Conservation (phyloP, 495 filamentous ascomycete species). For the Neurospora cerealis region DNA sequence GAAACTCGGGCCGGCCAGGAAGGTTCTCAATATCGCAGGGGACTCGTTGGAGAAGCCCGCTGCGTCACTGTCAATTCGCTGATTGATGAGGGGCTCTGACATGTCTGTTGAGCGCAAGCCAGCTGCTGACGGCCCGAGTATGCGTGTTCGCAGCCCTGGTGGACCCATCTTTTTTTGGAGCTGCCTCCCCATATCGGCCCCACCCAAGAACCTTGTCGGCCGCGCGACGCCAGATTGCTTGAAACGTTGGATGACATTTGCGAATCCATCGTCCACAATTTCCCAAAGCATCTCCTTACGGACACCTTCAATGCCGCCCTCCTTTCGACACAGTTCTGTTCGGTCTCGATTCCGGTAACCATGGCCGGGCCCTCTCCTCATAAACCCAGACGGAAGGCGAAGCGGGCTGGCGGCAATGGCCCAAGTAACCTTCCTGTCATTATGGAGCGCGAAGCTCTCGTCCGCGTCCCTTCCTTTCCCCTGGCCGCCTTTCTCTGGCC, state of each 20-base stretch:
- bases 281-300: background rate
- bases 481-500: slow-evolving; percentile 89
- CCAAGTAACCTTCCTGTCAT: slow-evolving; percentile 2
- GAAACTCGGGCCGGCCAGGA: background rate
- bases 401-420: slow-evolving; percentile 24
- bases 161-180: background rate
- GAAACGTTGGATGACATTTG: background rate
- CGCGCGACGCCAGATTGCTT: slow-evolving; percentile 10
- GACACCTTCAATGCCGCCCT: slow-evolving; percentile 14
- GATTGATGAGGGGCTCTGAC: background rate
- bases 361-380: slow-evolving; percentile 35
- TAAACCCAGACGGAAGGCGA: slow-evolving; percentile 41
- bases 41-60: background rate
- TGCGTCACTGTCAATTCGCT: background rate
- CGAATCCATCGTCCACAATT: background rate
- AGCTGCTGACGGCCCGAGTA: background rate
- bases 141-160: background rate
- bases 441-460: slow-evolving; percentile 20
- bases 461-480: slow-evolving; percentile 56
- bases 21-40: background rate
- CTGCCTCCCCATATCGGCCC: background rate
- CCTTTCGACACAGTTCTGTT: background rate
- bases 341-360: slow-evolving; percentile 21
- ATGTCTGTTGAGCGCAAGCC: background rate
- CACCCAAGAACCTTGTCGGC: background rate